phyloP scores from a whole-genome alignment of 2,329 filamentous ascomycete genomes.

The Acrocalymma vagum region DNA sequence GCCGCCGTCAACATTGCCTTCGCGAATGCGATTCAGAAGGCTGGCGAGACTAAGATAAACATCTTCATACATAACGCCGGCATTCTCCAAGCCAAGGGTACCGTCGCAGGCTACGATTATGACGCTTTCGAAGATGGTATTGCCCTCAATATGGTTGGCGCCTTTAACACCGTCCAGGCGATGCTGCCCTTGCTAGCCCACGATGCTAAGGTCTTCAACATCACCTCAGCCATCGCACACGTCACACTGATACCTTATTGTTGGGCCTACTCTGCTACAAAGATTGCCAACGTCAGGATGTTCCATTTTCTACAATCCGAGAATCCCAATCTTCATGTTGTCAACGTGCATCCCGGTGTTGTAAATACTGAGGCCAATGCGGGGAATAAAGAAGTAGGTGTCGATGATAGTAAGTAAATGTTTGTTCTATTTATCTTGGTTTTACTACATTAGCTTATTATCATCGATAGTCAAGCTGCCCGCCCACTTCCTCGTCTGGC shows the following conservation, averaged over 20 bases:
- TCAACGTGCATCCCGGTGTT: slow-evolving; percentile 51
- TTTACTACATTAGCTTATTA: slow-evolving; percentile 9
- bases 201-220: slow-evolving; percentile 19
- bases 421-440: slow-evolving; percentile 4
- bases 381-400: slow-evolving; percentile 5
- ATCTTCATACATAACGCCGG: slow-evolving; percentile 14
- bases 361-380: slow-evolving; percentile 45
- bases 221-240: slow-evolving; percentile 14
- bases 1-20: slow-evolving; percentile 12
- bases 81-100: slow-evolving; percentile 7
- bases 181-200: slow-evolving; percentile 15
- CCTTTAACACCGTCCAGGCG: slow-evolving; percentile 15
- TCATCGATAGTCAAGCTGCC: slow-evolving; percentile 26
- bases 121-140: slow-evolving; percentile 7
- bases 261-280: slow-evolving; percentile 38
- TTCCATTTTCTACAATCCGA: slow-evolving; percentile 46
- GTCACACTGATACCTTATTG: slow-evolving; percentile 8
- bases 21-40: slow-evolving; percentile 7
- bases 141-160: slow-evolving; percentile 20
- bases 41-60: slow-evolving; percentile 10
- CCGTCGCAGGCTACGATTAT: slow-evolving; percentile 10
- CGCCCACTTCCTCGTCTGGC: slow-evolving; percentile 40
- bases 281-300: slow-evolving; percentile 43
- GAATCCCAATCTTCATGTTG: slow-evolving; percentile 46
- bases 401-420: slow-evolving; percentile 19